Base-by-base conservation (phyloP, 164 flowering plant species). In the Umbilicus rupestris region DNA sequence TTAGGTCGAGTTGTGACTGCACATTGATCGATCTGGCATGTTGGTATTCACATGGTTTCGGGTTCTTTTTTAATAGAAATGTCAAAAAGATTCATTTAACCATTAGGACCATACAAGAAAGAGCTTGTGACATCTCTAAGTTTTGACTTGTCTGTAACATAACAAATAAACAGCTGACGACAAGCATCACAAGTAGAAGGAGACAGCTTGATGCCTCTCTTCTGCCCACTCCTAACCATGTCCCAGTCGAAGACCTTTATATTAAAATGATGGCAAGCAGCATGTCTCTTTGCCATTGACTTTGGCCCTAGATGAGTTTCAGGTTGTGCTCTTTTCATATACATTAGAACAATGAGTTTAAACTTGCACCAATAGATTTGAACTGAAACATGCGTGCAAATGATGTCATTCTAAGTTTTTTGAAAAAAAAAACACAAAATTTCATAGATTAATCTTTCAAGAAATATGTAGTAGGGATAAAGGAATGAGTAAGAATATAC, bases 261-360 rank as follows among this genome's bases (percentile, higher is more conserved):
- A 52, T 52, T 6, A 7, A 26, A 52, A 10, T 22, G 58, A 7
- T 24, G 60, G 60, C 60, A 28, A 55, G 33, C 60, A 12, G 6
- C 59, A 52, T 52, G 59, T 31, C 31, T 52, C 59, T 11, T 55
- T 28, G 60, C 31, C 6, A 52, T 28, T 26, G 59, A 52, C 59
- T 52, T n/a, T 52, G 11, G 31, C 31, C 11, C 26, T 11, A 2
- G 11, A 2, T 20, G 24, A 52, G 4, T 52, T 22, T 8, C 11
- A 0, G 49, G 16, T 41, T 2, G 44, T 41, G 12, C 15, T 41
- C 16, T 41, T 9, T 41, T 41, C 16, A 41, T 41, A 0, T 41
- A 41, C 10, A 6, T 6, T 9, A 41, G 20, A 7, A 5, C 5
- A 6, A n/a, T 22, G 2, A 3, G 55, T 49, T 49, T 20, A n/a